Conservation (phyloP, 2,329 filamentous ascomycete species). For the Claviceps pazoutovae region DNA sequence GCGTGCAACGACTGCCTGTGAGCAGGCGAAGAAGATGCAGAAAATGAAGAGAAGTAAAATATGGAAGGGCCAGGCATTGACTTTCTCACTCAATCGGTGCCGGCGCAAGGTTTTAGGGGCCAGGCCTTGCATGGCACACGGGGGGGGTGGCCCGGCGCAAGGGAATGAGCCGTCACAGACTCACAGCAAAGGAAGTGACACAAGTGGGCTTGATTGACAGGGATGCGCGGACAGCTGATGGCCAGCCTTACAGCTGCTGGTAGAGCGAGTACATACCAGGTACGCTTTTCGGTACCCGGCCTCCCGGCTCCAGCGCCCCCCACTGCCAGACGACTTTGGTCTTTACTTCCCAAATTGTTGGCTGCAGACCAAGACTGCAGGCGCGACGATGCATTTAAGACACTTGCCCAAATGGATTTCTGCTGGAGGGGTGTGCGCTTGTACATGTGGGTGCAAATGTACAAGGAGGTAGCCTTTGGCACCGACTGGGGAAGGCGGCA, state of each 20-base stretch:
- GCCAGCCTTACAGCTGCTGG: slow-evolving; percentile 1
- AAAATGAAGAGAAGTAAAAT: background rate
- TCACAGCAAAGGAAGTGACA: background rate
- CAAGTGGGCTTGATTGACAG: background rate
- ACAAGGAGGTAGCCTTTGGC: background rate
- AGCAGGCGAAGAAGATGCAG: background rate
- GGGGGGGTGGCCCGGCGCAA: slow-evolving; percentile 2
- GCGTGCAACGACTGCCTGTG: background rate
- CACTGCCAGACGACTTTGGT: background rate
- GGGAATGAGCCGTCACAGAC: slow-evolving; percentile 2
- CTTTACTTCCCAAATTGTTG: background rate
- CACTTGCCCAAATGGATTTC: background rate
- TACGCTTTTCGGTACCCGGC: slow-evolving; percentile 4
- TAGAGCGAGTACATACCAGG: background rate
- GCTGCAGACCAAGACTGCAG: slow-evolving; percentile 1
- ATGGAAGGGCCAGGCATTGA: slow-evolving; percentile 2
- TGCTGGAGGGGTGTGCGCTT: background rate
- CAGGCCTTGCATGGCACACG: slow-evolving; percentile 4
- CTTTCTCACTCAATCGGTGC: slow-evolving; percentile 3
- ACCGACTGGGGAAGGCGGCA: background rate
- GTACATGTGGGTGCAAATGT: background rate
- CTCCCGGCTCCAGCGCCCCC: background rate
- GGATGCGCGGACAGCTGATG: background rate
- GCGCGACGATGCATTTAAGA: background rate
- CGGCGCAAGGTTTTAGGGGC: slow-evolving; percentile 5